Evolutionary conservation across 2,329 filamentous ascomycete species (phyloP).

Genomic region (Gyromitra esculenta): DNA sequence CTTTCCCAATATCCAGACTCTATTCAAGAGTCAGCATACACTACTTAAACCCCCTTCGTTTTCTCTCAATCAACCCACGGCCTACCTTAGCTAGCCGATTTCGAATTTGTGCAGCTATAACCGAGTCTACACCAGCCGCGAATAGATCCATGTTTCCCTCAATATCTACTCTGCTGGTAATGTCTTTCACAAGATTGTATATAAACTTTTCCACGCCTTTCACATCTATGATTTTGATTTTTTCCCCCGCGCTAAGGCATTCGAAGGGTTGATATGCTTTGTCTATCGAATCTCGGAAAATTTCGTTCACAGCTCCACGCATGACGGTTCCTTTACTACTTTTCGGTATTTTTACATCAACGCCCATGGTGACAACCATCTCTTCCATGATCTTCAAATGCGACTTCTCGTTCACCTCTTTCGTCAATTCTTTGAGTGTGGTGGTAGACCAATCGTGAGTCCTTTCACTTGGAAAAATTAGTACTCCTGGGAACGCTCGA

Average conservation of each 20-base stretch:
- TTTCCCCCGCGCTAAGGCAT: not conserved
- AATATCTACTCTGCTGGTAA: conserved; percentile 46
- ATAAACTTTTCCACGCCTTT: conserved; percentile 61
- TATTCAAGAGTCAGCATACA: conserved; percentile 11
- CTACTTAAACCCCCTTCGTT: not conserved
- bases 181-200: conserved; percentile 58
- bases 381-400: conserved; percentile 66
- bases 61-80: not conserved
- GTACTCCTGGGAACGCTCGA: conserved; percentile 66
- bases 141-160: conserved; percentile 66
- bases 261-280: conserved; percentile 61
- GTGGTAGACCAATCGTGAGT: conserved; percentile 46
- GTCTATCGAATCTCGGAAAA: conserved; percentile 64
- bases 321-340: conserved; percentile 72
- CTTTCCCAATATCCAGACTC: conserved; percentile 33
- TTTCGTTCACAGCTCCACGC: conserved; percentile 65
- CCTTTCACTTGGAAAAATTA: conserved; percentile 64
- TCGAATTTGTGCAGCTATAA: conserved; percentile 67
- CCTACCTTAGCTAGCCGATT: conserved; percentile 58
- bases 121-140: conserved; percentile 70
- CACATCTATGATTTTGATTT: conserved; percentile 49
- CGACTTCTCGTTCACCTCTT: conserved; percentile 61
- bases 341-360: conserved; percentile 61
- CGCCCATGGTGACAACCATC: conserved; percentile 63
- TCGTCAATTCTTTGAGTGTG: conserved; percentile 61